phyloP scores from a whole-genome alignment of 1,284 basidiomycete species.

The Spongiforma sp. region DNA sequence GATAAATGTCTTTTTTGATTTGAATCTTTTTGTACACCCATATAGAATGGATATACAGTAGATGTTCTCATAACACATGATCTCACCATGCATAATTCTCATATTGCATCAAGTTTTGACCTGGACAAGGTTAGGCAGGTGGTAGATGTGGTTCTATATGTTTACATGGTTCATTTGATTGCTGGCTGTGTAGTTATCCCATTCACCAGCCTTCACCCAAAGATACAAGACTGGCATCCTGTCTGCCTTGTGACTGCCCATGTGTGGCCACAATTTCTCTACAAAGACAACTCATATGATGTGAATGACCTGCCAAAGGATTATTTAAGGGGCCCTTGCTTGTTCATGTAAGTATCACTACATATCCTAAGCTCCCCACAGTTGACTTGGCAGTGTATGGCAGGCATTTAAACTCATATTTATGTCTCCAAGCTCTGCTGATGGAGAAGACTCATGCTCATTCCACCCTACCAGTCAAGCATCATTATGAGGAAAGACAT shows the following conservation, averaged over 20 bases:
- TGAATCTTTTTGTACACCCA: too few species aligned
- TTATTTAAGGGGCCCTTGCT: slow-evolving; percentile 9
- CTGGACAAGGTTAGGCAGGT: too few species aligned
- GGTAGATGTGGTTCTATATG: too few species aligned
- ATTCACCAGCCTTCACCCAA: background rate
- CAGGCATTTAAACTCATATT: background rate
- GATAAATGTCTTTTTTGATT: too few species aligned
- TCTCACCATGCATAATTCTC: too few species aligned
- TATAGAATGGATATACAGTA: too few species aligned
- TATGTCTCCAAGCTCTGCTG: background rate
- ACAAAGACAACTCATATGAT: slow-evolving; percentile 7
- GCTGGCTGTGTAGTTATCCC: too few species aligned
- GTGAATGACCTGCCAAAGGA: slow-evolving; percentile 1
- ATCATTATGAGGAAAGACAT: background rate
- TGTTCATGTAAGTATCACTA: background rate
- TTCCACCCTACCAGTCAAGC: background rate
- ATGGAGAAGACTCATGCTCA: background rate
- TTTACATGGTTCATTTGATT: too few species aligned
- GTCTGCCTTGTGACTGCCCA: slow-evolving; percentile 9
- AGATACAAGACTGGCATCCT: slow-evolving; percentile 8
- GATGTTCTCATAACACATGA: too few species aligned
- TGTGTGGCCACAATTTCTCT: slow-evolving; percentile 15
- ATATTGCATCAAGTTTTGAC: too few species aligned
- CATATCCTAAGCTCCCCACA: too few species aligned
- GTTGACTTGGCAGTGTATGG: background rate